Conservation (phyloP, 768 basidiomycete genomes). For the Mrakia gelida region DNA sequence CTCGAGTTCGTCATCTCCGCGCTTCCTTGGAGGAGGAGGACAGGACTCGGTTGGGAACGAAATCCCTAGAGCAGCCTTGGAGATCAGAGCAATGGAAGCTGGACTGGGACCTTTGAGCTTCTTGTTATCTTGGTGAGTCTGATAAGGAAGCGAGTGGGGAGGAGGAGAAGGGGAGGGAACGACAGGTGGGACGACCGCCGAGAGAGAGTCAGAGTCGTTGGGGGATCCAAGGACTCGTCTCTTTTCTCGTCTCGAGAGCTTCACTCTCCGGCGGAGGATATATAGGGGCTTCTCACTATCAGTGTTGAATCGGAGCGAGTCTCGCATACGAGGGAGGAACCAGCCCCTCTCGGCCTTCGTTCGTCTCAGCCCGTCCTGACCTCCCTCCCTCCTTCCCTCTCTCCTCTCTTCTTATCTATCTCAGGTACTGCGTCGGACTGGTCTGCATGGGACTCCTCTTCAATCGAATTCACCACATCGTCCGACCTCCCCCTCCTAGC, state of each 20-base stretch:
- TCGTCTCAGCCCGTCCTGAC: background rate
- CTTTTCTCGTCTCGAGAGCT: too few species aligned
- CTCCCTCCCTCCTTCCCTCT: background rate
- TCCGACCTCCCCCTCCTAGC: slow-evolving; percentile 14
- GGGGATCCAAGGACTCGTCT: too few species aligned
- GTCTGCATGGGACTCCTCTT: slow-evolving; percentile 8
- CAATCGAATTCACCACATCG: slow-evolving; percentile 12
- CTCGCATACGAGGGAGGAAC: too few species aligned
- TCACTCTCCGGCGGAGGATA: too few species aligned
- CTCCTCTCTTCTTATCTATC: too few species aligned
- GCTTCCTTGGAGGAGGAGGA: background rate
- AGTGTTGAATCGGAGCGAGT: too few species aligned
- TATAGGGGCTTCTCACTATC: too few species aligned
- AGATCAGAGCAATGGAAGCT: background rate
- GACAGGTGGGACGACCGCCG: background rate
- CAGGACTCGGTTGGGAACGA: background rate
- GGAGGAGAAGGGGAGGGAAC: background rate
- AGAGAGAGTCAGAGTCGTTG: background rate
- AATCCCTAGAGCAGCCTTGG: background rate
- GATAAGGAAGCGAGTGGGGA: background rate
- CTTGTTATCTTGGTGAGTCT: background rate
- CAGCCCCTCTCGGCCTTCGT: too few species aligned
- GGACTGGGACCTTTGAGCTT: background rate
- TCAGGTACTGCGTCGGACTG: background rate
- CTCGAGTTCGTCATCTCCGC: background rate